Percentiles rank a stretch among this genome's conserved stretches.
phyloP scores from a whole-genome alignment of 257 asterid genomes.

The Solanum pinnatisectum region DNA sequence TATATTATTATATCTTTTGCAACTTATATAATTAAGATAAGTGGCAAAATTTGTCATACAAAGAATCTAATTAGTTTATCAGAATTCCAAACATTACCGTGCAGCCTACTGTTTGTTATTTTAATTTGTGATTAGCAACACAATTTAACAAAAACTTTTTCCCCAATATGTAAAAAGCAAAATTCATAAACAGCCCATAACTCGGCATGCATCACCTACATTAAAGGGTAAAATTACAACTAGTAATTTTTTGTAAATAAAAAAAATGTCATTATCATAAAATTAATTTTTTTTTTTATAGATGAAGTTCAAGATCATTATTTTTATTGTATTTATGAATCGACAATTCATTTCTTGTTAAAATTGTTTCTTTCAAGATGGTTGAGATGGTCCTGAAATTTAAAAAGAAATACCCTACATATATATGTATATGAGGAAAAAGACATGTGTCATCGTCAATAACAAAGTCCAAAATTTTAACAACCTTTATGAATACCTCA shows the following conservation, averaged over 20 bases:
- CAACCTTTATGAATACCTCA: not conserved
- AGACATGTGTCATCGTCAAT: not conserved
- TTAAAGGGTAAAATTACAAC: not conserved
- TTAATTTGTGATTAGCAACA: not conserved
- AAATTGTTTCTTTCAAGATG: too few relatives aligned
- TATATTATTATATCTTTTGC: not conserved
- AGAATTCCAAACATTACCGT: not conserved
- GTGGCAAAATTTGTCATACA: not conserved
- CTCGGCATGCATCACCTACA: not conserved
- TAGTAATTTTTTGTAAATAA: not conserved
- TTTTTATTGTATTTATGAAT: too few relatives aligned
- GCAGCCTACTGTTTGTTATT: not conserved
- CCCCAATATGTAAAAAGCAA: not conserved
- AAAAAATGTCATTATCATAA: not conserved
- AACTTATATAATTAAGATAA: not conserved
- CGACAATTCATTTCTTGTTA: too few relatives aligned
- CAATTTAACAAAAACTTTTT: not conserved
- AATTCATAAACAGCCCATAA: too few relatives aligned
- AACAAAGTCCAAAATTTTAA: not conserved
- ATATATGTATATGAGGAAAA: not conserved
- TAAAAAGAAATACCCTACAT: not conserved
- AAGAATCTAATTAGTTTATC: not conserved
- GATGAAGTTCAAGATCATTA: not conserved
- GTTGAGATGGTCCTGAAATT: too few relatives aligned
- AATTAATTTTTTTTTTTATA: not conserved